A percentile compares a stretch with the other conserved stretches of the same genome.
phyloP scores from a whole-genome alignment of 208 protist genomes.

The Novymonas esmeraldas region DNA sequence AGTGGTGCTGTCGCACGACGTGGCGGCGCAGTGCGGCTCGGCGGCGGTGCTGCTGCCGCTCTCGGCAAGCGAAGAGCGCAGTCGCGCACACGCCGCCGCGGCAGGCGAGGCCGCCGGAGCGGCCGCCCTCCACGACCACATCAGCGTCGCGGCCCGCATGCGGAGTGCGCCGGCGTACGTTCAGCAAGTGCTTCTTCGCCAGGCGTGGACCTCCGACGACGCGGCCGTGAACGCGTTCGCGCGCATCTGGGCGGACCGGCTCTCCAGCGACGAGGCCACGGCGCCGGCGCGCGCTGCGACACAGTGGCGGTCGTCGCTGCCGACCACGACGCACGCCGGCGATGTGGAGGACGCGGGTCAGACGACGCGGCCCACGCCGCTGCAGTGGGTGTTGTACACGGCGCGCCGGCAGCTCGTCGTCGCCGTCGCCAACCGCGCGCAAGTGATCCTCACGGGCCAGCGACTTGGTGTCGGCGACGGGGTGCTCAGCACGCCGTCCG shows the following conservation, averaged over 20 bases:
- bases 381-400: slow-evolving; percentile 48
- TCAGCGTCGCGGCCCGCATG: neutral
- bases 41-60: slow-evolving; percentile 7
- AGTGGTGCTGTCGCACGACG: slow-evolving; percentile 18
- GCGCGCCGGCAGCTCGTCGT: slow-evolving; percentile 46
- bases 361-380: slow-evolving; percentile 20
- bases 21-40: neutral
- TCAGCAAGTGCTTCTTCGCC: slow-evolving; percentile 8
- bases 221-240: neutral
- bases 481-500: neutral
- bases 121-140: neutral
- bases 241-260: neutral
- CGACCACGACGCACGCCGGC: neutral
- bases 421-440: slow-evolving; percentile 41
- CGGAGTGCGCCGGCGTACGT: slow-evolving; percentile 14
- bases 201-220: slow-evolving; percentile 9
- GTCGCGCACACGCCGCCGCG: slow-evolving; percentile 12
- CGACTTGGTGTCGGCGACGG: neutral
- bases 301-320: slow-evolving; percentile 18
- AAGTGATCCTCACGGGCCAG: slow-evolving; percentile 18
- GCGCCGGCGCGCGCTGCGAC: slow-evolving; percentile 21
- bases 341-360: neutral
- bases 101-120: neutral
- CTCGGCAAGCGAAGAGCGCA: slow-evolving; percentile 6
- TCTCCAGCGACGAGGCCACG: neutral